These are phyloP conservation scores for Arachis hypogaea DNA, from an alignment of 306 rosid species.

Conservation along the genomic window DNA sequence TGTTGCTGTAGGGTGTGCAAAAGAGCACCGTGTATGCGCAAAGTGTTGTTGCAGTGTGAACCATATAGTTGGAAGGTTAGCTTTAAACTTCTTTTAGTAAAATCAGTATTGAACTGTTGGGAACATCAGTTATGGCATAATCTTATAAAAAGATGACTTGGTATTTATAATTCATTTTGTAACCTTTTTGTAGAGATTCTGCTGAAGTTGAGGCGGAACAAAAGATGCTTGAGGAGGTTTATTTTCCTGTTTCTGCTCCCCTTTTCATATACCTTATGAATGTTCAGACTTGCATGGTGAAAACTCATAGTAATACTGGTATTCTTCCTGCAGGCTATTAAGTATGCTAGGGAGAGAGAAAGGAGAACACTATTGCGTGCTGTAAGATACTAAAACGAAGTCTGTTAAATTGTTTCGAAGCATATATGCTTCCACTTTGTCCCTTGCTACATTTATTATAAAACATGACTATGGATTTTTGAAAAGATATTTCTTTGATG, in stretches of 20 bases:
- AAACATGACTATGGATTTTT: neutral
- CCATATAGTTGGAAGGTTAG: conserved; percentile 78
- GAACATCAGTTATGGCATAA: neutral
- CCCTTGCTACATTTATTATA: conserved; percentile 7
- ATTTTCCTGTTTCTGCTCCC: neutral
- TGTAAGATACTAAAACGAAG: conserved; percentile 53
- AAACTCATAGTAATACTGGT: conserved; percentile 31
- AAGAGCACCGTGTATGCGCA: conserved; percentile 87
- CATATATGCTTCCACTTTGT: conserved; percentile 13
- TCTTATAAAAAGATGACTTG: conserved; percentile 14
- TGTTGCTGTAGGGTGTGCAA: conserved; percentile 76
- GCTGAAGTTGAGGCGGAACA: conserved; percentile 90
- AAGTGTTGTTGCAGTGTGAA: conserved; percentile 70
- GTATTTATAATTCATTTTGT: conserved; percentile 11
- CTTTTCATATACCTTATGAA: conserved; percentile 9
- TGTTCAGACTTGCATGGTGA: neutral
- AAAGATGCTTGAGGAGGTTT: conserved; percentile 84
- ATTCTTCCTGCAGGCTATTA: conserved; percentile 65
- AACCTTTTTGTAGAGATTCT: conserved; percentile 53
- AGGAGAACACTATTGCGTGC: conserved; percentile 75
- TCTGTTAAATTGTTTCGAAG: neutral
- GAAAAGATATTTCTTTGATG: conserved; percentile 9
- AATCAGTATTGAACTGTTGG: conserved; percentile 20
- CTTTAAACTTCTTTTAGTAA: conserved; percentile 34
- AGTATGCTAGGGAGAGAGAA: conserved; percentile 84